Evolutionary conservation across 306 rosid species (phyloP).

Genomic region (Parietaria judaica): DNA sequence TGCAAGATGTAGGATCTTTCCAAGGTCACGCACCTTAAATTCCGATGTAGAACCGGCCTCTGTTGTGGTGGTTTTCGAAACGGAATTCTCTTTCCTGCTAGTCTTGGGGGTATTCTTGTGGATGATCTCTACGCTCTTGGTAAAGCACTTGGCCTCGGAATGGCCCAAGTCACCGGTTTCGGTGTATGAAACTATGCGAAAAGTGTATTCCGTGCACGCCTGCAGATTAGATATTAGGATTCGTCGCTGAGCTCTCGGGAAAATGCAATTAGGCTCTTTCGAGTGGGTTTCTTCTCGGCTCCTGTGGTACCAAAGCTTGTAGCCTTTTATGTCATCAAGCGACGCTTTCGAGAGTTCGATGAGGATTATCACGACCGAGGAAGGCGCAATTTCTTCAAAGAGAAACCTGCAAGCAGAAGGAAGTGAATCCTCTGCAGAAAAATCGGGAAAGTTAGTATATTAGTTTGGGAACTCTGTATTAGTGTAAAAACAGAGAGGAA

Average conservation of each 20-base stretch:
- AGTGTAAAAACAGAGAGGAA: background rate
- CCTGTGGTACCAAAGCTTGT: conserved; percentile 92
- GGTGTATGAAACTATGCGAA: conserved; percentile 67
- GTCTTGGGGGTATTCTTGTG: conserved; percentile 35
- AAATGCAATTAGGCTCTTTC: conserved; percentile 77
- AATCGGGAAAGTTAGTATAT: conserved; percentile 20
- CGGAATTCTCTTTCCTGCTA: conserved; percentile 37
- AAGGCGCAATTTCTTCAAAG: conserved; percentile 75
- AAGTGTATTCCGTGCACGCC: conserved; percentile 90
- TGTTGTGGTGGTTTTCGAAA: conserved; percentile 34
- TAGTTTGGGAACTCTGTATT: conserved; percentile 13
- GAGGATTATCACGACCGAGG: conserved; percentile 75
- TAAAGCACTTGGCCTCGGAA: conserved; percentile 95
- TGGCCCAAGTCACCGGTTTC: conserved; percentile 84
- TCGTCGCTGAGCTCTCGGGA: conserved; percentile 82
- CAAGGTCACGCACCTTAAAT: conserved; percentile 94
- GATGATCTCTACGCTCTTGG: conserved; percentile 79
- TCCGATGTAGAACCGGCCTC: conserved; percentile 43
- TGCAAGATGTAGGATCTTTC: conserved; percentile 65
- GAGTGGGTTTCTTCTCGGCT: conserved; percentile 55
- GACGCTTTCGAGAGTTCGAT: conserved; percentile 58
- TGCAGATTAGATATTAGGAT: conserved; percentile 73
- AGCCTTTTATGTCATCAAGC: conserved; percentile 57
- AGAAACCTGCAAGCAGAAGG: conserved; percentile 99
- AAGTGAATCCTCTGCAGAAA: conserved; percentile 77